phyloP scores from a whole-genome alignment of 2,329 filamentous ascomycete species.

The Didymella glomerata region DNA sequence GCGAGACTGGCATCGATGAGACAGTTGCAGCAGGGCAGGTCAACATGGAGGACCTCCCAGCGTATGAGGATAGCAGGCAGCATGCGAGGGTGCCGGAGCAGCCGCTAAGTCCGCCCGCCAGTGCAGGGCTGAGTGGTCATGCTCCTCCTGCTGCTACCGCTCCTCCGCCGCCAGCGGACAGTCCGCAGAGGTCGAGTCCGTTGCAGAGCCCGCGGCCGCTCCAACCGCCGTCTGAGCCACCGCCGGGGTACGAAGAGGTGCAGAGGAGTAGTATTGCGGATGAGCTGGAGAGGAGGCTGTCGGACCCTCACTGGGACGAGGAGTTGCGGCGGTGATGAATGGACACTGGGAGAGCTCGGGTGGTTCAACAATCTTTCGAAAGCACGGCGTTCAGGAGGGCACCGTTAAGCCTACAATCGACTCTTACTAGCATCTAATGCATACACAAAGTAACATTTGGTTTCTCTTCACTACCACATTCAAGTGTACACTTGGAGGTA shows the following conservation, averaged over 20 bases:
- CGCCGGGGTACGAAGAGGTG: conserved; percentile 90
- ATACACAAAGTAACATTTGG: neutral
- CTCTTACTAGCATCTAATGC: neutral
- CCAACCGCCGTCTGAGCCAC: conserved; percentile 74
- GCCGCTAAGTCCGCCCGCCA: conserved; percentile 32
- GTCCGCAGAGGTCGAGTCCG: conserved; percentile 41
- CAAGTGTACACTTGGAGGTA: neutral
- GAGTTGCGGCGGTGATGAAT: conserved; percentile 18
- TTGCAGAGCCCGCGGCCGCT: conserved; percentile 45
- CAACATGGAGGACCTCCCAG: conserved; percentile 85
- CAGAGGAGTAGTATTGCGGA: conserved; percentile 81
- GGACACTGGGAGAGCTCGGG: too few relatives aligned
- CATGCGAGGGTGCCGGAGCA: conserved; percentile 47
- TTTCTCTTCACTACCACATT: neutral
- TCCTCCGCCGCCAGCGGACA: conserved; percentile 30
- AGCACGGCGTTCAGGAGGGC: conserved; percentile 42
- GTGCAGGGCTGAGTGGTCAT: conserved; percentile 22
- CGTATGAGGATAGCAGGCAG: conserved; percentile 73
- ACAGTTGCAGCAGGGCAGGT: conserved; percentile 63
- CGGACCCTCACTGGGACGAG: conserved; percentile 33
- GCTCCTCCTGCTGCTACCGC: conserved; percentile 28
- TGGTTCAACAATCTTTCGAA: neutral
- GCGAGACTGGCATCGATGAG: conserved; percentile 67
- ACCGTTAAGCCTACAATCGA: neutral
- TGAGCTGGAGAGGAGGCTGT: conserved; percentile 67